A percentile compares a stretch with the other conserved stretches of the same genome.
phyloP scores from a whole-genome alignment of 2,329 filamentous ascomycete species.

The Huntiella bhutanensis region DNA sequence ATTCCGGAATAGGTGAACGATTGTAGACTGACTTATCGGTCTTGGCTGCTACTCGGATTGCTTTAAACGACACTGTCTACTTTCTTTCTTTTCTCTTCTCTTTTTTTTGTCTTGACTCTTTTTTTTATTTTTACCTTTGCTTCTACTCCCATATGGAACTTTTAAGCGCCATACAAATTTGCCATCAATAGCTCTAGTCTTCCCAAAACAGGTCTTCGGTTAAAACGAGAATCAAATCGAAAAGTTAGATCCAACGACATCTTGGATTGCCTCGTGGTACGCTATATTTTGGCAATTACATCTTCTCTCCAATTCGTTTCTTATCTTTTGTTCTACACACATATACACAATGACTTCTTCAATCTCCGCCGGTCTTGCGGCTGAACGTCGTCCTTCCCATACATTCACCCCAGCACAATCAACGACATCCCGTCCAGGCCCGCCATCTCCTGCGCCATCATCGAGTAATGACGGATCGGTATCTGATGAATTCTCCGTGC shows the following conservation, averaged over 20 bases:
- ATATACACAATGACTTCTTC: slow-evolving; percentile 8
- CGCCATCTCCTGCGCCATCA: slow-evolving; percentile 27
- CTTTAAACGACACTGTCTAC: no score
- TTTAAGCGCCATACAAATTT: no score
- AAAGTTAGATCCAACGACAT: no score
- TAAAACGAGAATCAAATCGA: no score
- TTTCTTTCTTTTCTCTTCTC: neutral
- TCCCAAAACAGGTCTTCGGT: neutral
- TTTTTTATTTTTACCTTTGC: neutral
- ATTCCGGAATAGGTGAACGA: no score
- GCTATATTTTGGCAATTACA: neutral
- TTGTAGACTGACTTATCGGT: no score
- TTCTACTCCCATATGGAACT: neutral
- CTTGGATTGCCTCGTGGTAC: no score
- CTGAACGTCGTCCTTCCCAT: slow-evolving; percentile 18
- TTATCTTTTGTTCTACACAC: neutral
- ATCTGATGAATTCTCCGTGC: slow-evolving; percentile 9
- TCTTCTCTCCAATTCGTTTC: neutral
- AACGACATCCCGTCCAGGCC: slow-evolving; percentile 25
- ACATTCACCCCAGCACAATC: slow-evolving; percentile 26
- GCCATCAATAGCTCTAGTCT: no score
- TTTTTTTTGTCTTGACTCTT: neutral
- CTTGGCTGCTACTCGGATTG: no score
- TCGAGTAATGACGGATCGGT: slow-evolving; percentile 5
- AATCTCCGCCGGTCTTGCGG: slow-evolving; percentile 2